A percentile compares a stretch with the other conserved stretches of the same genome.
These are phyloP conservation scores for Canariomyces notabilis DNA, from an alignment of 2,329 filamentous ascomycete genomes.

Conservation along the genomic window DNA sequence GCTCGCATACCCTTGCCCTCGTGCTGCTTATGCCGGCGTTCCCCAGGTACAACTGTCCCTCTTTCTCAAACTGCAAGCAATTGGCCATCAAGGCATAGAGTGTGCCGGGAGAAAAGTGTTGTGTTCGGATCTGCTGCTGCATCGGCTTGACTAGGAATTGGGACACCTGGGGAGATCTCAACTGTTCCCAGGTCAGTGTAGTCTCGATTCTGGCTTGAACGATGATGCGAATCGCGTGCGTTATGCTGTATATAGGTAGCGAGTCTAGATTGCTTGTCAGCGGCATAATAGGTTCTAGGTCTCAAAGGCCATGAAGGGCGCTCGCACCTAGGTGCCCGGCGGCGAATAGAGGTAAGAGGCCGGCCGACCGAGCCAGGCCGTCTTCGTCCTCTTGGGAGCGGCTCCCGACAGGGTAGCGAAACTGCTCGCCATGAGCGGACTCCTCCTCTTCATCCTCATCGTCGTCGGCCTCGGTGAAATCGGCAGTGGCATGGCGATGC, in stretches of 20 bases:
- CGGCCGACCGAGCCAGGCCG: slow-evolving; percentile 23
- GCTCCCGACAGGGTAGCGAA: slow-evolving; percentile 25
- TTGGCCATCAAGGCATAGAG: slow-evolving; percentile 90
- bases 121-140: slow-evolving; percentile 77
- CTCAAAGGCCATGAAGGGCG: background rate
- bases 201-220: slow-evolving; percentile 85
- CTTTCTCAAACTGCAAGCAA: slow-evolving; percentile 87
- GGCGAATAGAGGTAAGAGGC: slow-evolving; percentile 71
- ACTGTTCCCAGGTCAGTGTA: slow-evolving; percentile 87
- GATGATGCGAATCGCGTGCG: slow-evolving; percentile 81
- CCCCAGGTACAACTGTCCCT: slow-evolving; percentile 73
- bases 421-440: slow-evolving; percentile 34
- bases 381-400: slow-evolving; percentile 33
- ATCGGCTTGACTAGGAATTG: slow-evolving; percentile 95
- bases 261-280: slow-evolving; percentile 54
- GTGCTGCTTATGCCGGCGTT: slow-evolving; percentile 81
- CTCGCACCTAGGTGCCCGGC: slow-evolving; percentile 65
- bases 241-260: slow-evolving; percentile 83
- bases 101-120: slow-evolving; percentile 81
- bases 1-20: slow-evolving; percentile 81
- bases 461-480: slow-evolving; percentile 61
- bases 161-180: slow-evolving; percentile 91
- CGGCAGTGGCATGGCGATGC: slow-evolving; percentile 53
- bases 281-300: background rate
- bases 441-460: slow-evolving; percentile 40